Evolutionary conservation across 345 rosid genomes (phyloP), one percentile per base, ranked within the genome.

Genomic region (Cochlearia excelsa): DNA sequence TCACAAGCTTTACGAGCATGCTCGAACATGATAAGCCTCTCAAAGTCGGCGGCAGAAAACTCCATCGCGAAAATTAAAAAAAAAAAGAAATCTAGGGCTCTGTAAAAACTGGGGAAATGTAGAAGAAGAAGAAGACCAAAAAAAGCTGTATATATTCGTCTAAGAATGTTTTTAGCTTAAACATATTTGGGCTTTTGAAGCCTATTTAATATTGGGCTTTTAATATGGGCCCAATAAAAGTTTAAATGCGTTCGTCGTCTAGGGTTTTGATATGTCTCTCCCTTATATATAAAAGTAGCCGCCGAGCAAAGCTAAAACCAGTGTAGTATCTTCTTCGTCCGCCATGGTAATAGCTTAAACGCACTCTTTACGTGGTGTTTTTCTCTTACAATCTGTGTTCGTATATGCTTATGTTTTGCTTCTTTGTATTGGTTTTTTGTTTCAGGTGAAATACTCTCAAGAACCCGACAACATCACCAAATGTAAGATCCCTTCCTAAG

Each of bases 401-500:
- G 3, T 9, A 0, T 9, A 4, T 27, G 26, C 0, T 9, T 23
- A 1, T 39, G 44, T 1, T 48, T 1, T 9, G 5, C 30, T 3
- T 26, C 31, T 0, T 8, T 11, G 0, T 37, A 2, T 33, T 8
- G 5, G 5, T 59, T 1, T 47, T 1, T 9, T 43, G 52, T 5
- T 40, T 51, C 38, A 93, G 99, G 99, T 90, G 78, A 90, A 89
- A 84, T 93, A 93, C 79, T 93, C 97, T 3, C 81, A 76, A 51
- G 99, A 93, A 72, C 95, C 97, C n/a, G 90, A 83, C 47, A 93
- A 93, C 46, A 54, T 82, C 42, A 89, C 99, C 65, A 93, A 93
- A 80, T 93, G 97, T 90, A 7, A 47, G 11, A 11, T 1, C 30
- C 1, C 59, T 29, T 16, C 23, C 47, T 62, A 2, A 2, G 3